A percentile compares a stretch with the other conserved stretches of the same genome.
These are phyloP conservation scores for Salix viminalis DNA, from an alignment of 345 rosid species.

Conservation along the genomic window DNA sequence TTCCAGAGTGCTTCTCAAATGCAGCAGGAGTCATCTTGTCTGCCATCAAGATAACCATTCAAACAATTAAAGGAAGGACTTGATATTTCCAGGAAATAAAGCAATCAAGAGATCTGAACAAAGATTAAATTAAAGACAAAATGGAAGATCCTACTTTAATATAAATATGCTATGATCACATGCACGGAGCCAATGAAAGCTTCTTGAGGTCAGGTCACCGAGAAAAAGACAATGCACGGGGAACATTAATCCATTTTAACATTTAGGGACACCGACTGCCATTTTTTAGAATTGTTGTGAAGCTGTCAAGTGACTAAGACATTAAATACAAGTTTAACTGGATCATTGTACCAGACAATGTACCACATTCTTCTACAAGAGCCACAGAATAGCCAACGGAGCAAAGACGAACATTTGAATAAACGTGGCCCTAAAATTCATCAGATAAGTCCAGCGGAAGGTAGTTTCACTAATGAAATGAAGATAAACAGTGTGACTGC, in stretches of 20 bases:
- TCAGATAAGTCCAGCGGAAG: conserved; percentile 7
- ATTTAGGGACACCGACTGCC: background rate
- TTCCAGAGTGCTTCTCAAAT: conserved; percentile 99
- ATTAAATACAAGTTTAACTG: background rate
- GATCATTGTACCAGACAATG: conserved; percentile 5
- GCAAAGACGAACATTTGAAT: conserved; percentile 1
- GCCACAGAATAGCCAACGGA: background rate
- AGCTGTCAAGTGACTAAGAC: background rate
- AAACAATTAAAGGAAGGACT: conserved; percentile 17
- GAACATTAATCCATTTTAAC: background rate
- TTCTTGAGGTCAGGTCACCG: conserved; percentile 2
- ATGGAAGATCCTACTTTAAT: background rate
- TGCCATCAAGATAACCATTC: conserved; percentile 33
- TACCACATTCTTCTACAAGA: conserved; percentile 12
- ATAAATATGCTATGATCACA: conserved; percentile 5
- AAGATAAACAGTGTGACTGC: background rate
- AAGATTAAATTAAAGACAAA: background rate
- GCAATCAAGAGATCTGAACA: background rate
- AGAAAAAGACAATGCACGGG: conserved; percentile 3
- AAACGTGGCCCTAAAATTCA: background rate
- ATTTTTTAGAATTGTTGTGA: background rate
- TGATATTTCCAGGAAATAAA: background rate
- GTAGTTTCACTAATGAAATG: conserved; percentile 8
- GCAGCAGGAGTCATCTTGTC: conserved; percentile 96
- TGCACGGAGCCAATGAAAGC: conserved; percentile 12